Evolutionary conservation across 495 filamentous ascomycete genomes (phyloP), one percentile per base, ranked within the genome.

Genomic region (Xylaria sp.): DNA sequence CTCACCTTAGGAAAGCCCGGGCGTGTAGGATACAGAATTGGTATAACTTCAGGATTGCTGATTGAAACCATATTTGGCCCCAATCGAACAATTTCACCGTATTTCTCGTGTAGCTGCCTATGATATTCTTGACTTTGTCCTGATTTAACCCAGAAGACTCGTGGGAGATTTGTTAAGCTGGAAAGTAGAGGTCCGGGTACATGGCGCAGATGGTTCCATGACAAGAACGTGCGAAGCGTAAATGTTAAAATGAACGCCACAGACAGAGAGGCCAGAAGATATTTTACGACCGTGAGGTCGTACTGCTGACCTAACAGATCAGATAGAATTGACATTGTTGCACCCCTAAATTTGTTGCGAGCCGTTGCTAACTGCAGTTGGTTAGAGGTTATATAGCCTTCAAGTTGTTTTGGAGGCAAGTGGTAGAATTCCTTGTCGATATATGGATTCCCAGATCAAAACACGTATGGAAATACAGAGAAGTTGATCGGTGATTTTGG

Each of bases 31-130:
- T 85, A 85, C 9, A 84, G 68, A 0, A 53, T 71, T 1, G 67
- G 44, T 46, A 86, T 78, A 3, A 65, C 75, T 12, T 57, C 73
- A 0, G 75, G 73, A 69, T 83, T 80, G 5, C 74, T 75, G 8
- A 88, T 73, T 12, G 80, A 85, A 19, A 88, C 73, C 31, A 73
- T 74, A 44, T 85, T 85, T 0, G 87, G 86, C 0, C 84, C 83
- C 24, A 87, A 64, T 1, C 85, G 82, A 21, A 90, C 86, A 7
- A 88, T 70, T 17, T 78, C 75, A 8, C 87, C 87, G 72, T 87
- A 85, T 52, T 79, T 74, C 26, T 75, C 21, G 68, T 88, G 85
- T 0, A 88, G 71, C 0, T 71, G 46, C 14, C 77, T 8, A 15
- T 68, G 55, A 61, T 76, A 78, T 15, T 64, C 52, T 41, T 84